Evolutionary conservation across 495 filamentous ascomycete species (phyloP).

Genomic region (Cercophora newfieldiana): DNA sequence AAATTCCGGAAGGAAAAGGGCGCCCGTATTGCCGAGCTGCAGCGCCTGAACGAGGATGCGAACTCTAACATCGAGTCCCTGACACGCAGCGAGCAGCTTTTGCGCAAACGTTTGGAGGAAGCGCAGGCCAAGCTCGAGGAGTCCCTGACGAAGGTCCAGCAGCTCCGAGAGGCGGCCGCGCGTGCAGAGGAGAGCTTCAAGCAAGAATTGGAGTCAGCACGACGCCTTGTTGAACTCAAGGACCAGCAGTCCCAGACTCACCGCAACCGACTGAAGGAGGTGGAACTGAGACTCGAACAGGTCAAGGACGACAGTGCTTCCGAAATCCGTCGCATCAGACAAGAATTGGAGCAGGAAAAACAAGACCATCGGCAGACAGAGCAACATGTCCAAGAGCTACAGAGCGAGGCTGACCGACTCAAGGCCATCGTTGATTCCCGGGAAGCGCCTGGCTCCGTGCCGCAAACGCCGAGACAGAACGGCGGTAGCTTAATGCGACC

Average conservation of each 20-base stretch:
- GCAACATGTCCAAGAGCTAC: constrained; percentile 69
- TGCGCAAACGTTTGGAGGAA: constrained; percentile 80
- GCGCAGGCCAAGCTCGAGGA: constrained; percentile 85
- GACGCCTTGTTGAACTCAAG: constrained; percentile 81
- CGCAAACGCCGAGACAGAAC: constrained; percentile 61
- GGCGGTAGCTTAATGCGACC: constrained; percentile 48
- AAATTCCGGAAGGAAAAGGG: constrained; percentile 96
- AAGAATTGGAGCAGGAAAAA: constrained; percentile 80
- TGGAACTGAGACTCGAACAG: constrained; percentile 73
- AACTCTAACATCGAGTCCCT: constrained; percentile 72
- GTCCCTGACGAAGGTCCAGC: constrained; percentile 73
- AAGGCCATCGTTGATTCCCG: constrained; percentile 42
- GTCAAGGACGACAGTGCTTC: constrained; percentile 78
- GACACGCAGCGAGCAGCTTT: constrained; percentile 71
- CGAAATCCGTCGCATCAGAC: constrained; percentile 73
- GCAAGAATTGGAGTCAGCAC: constrained; percentile 75
- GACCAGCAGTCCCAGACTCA: constrained; percentile 79
- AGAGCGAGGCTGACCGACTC: constrained; percentile 67
- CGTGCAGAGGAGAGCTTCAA: constrained; percentile 77
- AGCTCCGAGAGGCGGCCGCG: constrained; percentile 78
- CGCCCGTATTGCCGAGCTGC: constrained; percentile 78
- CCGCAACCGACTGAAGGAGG: constrained; percentile 76
- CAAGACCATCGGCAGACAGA: constrained; percentile 69
- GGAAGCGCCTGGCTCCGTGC: constrained; percentile 39
- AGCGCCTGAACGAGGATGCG: constrained; percentile 84